Percentiles rank a stretch among this genome's conserved stretches.
Evolutionary conservation across 352 stramenopile species (phyloP).

Genomic region (Phytophthora boehmeriae): DNA sequence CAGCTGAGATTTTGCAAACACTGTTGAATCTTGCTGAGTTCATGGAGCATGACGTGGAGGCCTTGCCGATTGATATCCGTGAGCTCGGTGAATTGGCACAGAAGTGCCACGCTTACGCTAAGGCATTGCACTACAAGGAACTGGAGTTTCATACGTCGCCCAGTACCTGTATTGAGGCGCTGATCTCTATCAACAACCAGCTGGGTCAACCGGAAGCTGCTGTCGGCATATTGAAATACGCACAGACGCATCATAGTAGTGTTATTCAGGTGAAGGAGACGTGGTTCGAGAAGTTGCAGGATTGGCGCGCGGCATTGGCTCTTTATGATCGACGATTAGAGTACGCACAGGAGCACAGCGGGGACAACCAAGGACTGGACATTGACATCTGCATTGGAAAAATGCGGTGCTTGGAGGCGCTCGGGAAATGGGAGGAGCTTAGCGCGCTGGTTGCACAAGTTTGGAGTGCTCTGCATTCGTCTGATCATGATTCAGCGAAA

Average conservation of each 20-base stretch:
- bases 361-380: constrained; percentile 52
- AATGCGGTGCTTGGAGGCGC: constrained; percentile 97
- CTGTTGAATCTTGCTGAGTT: constrained; percentile 99
- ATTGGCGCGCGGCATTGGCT: constrained; percentile 95
- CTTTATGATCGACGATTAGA: constrained; percentile 88
- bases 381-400: constrained; percentile 95
- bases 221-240: constrained; percentile 97
- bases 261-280: constrained; percentile 93
- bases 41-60: constrained; percentile 98
- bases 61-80: constrained; percentile 96
- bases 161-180: constrained; percentile 95
- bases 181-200: constrained; percentile 99
- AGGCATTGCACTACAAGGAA: constrained; percentile 97
- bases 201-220: constrained; percentile 96
- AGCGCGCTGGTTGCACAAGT: constrained; percentile 87
- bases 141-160: constrained; percentile 94
- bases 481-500: constrained; percentile 20
- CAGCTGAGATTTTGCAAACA: constrained; percentile 96
- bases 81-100: constrained; percentile 94
- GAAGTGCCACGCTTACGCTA: constrained; percentile 98
- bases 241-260: constrained; percentile 75
- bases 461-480: constrained; percentile 43
- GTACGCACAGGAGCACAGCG: constrained; percentile 24
- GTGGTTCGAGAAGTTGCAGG: constrained; percentile 98
- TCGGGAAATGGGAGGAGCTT: constrained; percentile 96